Base-by-base conservation (phyloP, 176 grass and related monocot genomes). In the Aechmea fasciata region DNA sequence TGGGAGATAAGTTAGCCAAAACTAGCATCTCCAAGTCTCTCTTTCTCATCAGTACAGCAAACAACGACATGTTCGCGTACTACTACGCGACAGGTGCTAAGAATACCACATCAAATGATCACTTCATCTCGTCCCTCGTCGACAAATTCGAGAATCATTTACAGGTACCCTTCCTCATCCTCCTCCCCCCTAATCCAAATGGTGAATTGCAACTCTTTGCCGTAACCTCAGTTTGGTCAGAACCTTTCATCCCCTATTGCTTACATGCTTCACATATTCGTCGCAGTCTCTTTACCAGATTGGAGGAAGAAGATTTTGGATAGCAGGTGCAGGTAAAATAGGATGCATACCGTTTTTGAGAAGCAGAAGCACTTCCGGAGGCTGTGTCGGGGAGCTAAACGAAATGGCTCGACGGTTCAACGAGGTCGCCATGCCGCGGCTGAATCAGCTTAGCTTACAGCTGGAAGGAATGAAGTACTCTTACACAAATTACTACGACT, bases 281-380 rank as follows among this genome's bases (percentile, higher is more conserved):
- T 19, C 9, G 14, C 57, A 79, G 77, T 51, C 12, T 5, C 18
- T 79, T 52, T 72, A 79, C 68, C 70, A 79, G 48, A 48, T 71
- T 0, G 82, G 82, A 24, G 77, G 66, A 66, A 67, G 82, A 54
- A 84, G 79, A 26, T 80, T 84, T 23, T 74, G 70, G 12, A 73
- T 84, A 2, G 1, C 50, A 4, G 77, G 82, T 5, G 49, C 71
- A 0, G 19, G 57, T 13, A n/a, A n/a, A 0, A 1, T 80, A 11
- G 82, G 82, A 18, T 84, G 82, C 65, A 9, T 75, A 48, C 82
- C 82, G 19, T 6, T 2, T 54, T 0, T 80, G n/a, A 85, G 33
- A 64, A 70, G 10, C 61, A 12, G 1, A 51, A 66, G 22, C 62
- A 14, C 55, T 33, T 65, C 82, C 0, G 71, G 50, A 1, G 29